These are phyloP conservation scores for Podaxis sp. DNA, from an alignment of 768 basidiomycete species.

Conservation along the genomic window DNA sequence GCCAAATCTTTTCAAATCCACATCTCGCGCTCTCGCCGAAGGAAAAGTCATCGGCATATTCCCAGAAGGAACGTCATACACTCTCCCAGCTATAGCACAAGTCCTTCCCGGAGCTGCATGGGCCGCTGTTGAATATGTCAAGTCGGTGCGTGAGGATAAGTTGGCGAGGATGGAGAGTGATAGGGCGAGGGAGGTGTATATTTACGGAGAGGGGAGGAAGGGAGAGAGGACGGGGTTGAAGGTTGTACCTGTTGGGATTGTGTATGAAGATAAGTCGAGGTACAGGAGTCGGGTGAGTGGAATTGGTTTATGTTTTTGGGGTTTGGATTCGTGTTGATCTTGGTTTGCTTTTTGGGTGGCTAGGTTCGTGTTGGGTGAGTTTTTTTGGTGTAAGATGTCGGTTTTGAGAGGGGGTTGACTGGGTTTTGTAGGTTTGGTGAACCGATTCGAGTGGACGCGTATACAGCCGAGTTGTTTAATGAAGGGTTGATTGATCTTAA, in stretches of 20 bases:
- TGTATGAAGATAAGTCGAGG: conserved; percentile 67
- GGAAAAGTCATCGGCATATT: conserved; percentile 68
- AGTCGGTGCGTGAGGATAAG: conserved; percentile 28
- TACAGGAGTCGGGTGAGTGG: conserved; percentile 57
- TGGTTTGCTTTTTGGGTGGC: not conserved
- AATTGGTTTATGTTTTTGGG: not conserved
- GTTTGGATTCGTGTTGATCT: too few species aligned
- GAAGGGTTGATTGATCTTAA: conserved; percentile 32
- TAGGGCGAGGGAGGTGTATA: conserved; percentile 11
- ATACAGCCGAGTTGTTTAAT: conserved; percentile 44
- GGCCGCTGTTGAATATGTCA: conserved; percentile 69
- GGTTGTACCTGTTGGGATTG: conserved; percentile 65
- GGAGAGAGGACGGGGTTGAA: conserved; percentile 30
- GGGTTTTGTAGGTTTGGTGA: conserved; percentile 45
- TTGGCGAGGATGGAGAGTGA: conserved; percentile 7
- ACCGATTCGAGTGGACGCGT: conserved; percentile 51
- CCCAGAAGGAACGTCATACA: conserved; percentile 61
- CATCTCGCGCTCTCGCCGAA: conserved; percentile 51
- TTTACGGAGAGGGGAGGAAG: conserved; percentile 21
- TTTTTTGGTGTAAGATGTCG: not conserved
- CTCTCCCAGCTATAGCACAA: conserved; percentile 45
- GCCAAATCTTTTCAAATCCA: conserved; percentile 52
- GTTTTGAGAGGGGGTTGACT: not conserved
- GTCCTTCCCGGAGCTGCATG: conserved; percentile 65
- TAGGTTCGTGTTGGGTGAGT: conserved; percentile 27